A percentile compares a stretch with the other conserved stretches of the same genome.
Evolutionary conservation across 768 basidiomycete genomes (phyloP).

Genomic region (Psilocybe sp.): DNA sequence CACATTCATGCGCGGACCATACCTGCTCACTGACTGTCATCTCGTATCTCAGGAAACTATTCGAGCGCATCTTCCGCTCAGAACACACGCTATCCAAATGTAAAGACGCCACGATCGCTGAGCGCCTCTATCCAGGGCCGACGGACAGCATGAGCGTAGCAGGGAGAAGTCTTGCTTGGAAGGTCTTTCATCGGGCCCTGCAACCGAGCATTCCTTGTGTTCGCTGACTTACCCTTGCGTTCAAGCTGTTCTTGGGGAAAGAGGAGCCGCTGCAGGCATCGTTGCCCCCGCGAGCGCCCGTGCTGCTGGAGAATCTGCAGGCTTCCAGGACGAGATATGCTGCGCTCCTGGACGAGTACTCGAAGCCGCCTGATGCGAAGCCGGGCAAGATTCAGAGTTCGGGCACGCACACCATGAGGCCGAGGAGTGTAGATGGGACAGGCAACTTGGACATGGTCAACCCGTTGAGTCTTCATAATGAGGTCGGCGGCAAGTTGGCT

Average conservation of each 20-base stretch:
- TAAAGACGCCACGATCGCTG: constrained; percentile 62
- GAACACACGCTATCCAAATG: constrained; percentile 58
- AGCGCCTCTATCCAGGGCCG: constrained; percentile 48
- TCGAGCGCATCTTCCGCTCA: constrained; percentile 47
- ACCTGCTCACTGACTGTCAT: constrained; percentile 6
- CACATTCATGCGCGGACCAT: background rate
- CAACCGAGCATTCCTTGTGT: constrained; percentile 10
- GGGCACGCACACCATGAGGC: constrained; percentile 21
- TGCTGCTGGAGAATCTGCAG: constrained; percentile 42
- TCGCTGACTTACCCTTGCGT: constrained; percentile 15
- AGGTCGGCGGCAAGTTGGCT: constrained; percentile 38
- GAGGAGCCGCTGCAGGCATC: constrained; percentile 62
- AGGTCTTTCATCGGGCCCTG: constrained; percentile 44
- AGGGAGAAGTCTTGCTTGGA: constrained; percentile 86
- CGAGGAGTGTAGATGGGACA: constrained; percentile 25
- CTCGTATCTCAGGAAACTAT: constrained; percentile 30
- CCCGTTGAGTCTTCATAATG: constrained; percentile 75
- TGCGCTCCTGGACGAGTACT: constrained; percentile 58
- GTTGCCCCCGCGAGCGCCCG: constrained; percentile 32
- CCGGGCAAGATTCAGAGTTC: constrained; percentile 9
- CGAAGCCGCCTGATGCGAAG: constrained; percentile 84
- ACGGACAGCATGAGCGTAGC: constrained; percentile 45
- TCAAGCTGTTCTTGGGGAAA: constrained; percentile 66
- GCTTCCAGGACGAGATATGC: constrained; percentile 55
- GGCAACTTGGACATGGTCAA: constrained; percentile 70